phyloP scores from a whole-genome alignment of 2,329 filamentous ascomycete genomes.

The Ascochyta koolunga region DNA sequence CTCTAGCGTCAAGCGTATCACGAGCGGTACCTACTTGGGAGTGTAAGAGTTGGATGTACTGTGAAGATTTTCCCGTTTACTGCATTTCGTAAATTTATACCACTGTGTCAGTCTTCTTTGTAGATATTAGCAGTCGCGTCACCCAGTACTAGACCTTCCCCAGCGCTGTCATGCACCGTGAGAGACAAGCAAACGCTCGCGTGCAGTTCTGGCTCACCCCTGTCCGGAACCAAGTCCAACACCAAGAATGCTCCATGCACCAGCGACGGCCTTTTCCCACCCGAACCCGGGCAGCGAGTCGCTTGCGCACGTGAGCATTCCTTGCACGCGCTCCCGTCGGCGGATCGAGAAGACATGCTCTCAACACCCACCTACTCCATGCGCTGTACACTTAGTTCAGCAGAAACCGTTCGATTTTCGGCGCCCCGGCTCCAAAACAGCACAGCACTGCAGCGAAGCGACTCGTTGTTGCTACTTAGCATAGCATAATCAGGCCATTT shows the following conservation, averaged over 20 bases:
- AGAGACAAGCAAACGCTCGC: background rate
- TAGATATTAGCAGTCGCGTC: background rate
- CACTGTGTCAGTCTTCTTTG: background rate
- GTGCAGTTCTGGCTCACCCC: background rate
- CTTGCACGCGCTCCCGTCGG: too few species aligned
- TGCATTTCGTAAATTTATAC: background rate
- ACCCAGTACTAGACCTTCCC: background rate
- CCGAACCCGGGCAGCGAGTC: too few species aligned
- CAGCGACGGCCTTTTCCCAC: too few species aligned
- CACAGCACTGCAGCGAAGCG: background rate
- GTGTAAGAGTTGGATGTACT: constrained; percentile 25
- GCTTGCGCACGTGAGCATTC: too few species aligned
- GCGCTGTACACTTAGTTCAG: too few species aligned
- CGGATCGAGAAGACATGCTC: too few species aligned
- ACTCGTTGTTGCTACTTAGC: background rate
- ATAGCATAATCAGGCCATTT: background rate
- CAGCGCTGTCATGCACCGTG: background rate
- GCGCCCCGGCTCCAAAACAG: background rate
- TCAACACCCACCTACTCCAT: too few species aligned
- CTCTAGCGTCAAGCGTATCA: constrained; percentile 43
- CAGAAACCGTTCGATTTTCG: background rate
- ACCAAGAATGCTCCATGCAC: too few species aligned
- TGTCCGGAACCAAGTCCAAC: background rate
- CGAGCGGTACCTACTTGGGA: constrained; percentile 47
- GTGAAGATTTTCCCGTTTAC: background rate